Percentiles rank a stretch among this genome's conserved stretches.
Conservation (phyloP, 768 basidiomycete species). For the Pisolithus albus region DNA sequence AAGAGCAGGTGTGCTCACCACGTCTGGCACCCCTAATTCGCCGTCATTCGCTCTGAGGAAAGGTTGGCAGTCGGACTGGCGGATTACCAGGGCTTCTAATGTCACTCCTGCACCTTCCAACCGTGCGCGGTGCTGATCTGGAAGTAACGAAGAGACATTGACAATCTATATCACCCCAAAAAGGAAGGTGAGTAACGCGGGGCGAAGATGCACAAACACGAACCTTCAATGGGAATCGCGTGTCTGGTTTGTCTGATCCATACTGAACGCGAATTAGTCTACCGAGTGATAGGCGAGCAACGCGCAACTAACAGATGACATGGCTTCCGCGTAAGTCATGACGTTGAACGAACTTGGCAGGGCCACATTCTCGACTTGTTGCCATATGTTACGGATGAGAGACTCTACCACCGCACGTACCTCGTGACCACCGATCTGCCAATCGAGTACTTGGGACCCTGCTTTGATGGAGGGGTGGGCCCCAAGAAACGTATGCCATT, state of each 20-base stretch:
- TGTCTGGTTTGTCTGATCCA: slow-evolving; percentile 94
- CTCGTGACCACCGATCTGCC: slow-evolving; percentile 84
- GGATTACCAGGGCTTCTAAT: slow-evolving; percentile 29
- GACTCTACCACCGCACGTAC: slow-evolving; percentile 75
- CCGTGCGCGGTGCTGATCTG: slow-evolving; percentile 18
- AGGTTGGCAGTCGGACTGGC: slow-evolving; percentile 17
- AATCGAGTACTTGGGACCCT: slow-evolving; percentile 32
- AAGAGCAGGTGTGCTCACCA: slow-evolving; percentile 15
- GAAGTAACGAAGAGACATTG: slow-evolving; percentile 27
- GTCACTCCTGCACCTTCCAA: slow-evolving; percentile 21
- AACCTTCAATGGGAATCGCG: slow-evolving; percentile 83
- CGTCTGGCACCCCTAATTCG: slow-evolving; percentile 14
- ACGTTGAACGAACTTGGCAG: slow-evolving; percentile 65
- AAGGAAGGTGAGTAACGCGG: slow-evolving; percentile 6
- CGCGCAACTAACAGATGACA: slow-evolving; percentile 59
- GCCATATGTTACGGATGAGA: slow-evolving; percentile 72
- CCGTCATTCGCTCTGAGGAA: slow-evolving; percentile 25
- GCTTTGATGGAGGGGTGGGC: slow-evolving; percentile 21
- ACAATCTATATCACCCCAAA: slow-evolving; percentile 23
- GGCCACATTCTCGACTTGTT: slow-evolving; percentile 52
- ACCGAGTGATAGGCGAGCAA: slow-evolving; percentile 7
- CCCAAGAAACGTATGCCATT: slow-evolving; percentile 93
- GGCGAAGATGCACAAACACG: slow-evolving; percentile 10
- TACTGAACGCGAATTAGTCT: slow-evolving; percentile 45
- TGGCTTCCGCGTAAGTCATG: slow-evolving; percentile 88